phyloP scores from a whole-genome alignment of 176 grass and related monocot genomes.

The Olyra latifolia region DNA sequence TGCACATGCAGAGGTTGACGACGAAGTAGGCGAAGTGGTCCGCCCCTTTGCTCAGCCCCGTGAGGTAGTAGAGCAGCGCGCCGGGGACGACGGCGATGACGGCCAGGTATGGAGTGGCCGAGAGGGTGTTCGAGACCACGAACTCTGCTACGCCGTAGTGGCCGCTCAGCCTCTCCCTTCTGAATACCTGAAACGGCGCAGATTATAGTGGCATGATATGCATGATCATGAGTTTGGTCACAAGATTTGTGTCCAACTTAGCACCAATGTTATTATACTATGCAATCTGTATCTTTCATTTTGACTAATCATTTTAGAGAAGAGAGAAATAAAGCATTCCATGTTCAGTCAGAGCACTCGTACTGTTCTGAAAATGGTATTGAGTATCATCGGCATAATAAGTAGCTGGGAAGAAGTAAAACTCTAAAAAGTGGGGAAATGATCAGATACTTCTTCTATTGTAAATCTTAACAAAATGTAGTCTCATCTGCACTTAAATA shows the following conservation, averaged over 20 bases:
- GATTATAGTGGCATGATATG: too few relatives aligned
- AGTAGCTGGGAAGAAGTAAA: too few relatives aligned
- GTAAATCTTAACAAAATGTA: too few relatives aligned
- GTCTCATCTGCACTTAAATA: too few relatives aligned
- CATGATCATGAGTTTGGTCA: background rate
- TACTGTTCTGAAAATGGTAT: too few relatives aligned
- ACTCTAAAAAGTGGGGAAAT: too few relatives aligned
- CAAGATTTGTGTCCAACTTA: background rate
- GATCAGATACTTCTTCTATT: too few relatives aligned
- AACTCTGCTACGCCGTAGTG: conserved; percentile 50
- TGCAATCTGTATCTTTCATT: background rate
- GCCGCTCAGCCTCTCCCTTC: conserved; percentile 50
- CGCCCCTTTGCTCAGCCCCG: conserved; percentile 5
- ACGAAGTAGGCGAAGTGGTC: conserved; percentile 42
- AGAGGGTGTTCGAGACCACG: conserved; percentile 48
- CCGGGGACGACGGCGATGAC: conserved; percentile 22
- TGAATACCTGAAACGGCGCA: conserved; percentile 34
- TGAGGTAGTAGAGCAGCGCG: conserved; percentile 37
- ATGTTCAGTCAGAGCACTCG: background rate
- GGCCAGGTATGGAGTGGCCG: conserved; percentile 37
- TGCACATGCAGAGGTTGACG: conserved; percentile 14
- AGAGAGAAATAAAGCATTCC: background rate
- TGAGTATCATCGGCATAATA: too few relatives aligned
- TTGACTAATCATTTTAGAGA: background rate
- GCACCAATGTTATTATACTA: background rate